Evolutionary conservation across 2,329 filamentous ascomycete genomes (phyloP), one percentile per base, ranked within the genome.

Genomic region (Rugonectria rugulosa): DNA sequence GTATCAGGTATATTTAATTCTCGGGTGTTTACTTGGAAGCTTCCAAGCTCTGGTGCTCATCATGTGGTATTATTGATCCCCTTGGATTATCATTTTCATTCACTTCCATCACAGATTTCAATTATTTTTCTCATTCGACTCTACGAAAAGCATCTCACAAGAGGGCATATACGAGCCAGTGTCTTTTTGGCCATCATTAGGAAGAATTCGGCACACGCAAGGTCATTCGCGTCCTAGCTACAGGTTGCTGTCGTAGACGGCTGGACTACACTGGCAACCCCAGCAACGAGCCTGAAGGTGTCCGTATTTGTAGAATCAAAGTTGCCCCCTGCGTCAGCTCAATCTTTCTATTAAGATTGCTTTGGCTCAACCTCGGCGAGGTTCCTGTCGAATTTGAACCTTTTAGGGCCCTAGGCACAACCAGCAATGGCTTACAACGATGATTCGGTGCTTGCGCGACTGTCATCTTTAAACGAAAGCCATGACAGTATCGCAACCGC

Each of bases 401-500:
- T 20, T 42, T 14, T 21, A 14, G 15, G 41, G 15, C 32, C 19
- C 50, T 17, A 40, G 41, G 36, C 41, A 21, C 26, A 50, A 53
- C 14, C 36, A 60, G 56, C 57, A 6, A 97, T 99, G 94, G 88
- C 95, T 40, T 98, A 97, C 78, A 95, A 90, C 64, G 93, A 98
- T 76, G 95, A 99, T 78, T 91, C 92, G 41, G 92, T 99, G 52
- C 87, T 93, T 73, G 92, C 94, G 49, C 97, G 97, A 79, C 88
- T 99, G 49, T 96, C 93, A 26, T 91, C 92, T 36, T 85, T 99
- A 60, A 97, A 97, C 75, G 96, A 99, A 77, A 96, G 92, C 10
- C 94, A 99, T 73, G 95, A 99, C 73, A 96, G 92, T 76, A 98
- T 99, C 70, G 86, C 96, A 58, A 94, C 91, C 29, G 93, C 96